Conservation (phyloP, 1,284 basidiomycete species). For the Dichomitus squalens region DNA sequence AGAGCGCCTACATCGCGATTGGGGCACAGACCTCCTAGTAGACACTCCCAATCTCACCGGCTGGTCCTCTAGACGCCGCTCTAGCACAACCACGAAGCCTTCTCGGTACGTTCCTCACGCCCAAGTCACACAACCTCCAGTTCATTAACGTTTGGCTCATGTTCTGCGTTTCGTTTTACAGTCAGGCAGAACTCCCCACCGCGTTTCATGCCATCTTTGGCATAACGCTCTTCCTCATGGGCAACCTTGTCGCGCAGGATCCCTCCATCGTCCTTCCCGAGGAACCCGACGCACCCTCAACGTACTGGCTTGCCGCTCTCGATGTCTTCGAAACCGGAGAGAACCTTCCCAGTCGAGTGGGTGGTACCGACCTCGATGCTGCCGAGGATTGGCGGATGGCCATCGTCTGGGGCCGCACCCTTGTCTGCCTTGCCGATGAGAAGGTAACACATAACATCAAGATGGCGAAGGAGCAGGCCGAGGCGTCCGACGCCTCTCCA, state of each 20-base stretch:
- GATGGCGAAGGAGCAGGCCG: conserved; percentile 17
- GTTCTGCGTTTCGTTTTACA: conserved; percentile 14
- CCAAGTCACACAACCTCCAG: not conserved
- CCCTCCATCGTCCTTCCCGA: conserved; percentile 49
- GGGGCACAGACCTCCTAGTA: conserved; percentile 33
- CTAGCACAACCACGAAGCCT: not conserved
- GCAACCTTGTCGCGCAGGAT: conserved; percentile 55
- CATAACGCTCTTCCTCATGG: conserved; percentile 61
- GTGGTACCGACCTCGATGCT: conserved; percentile 29
- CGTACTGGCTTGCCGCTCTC: conserved; percentile 65
- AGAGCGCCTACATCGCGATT: conserved; percentile 34
- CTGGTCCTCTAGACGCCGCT: conserved; percentile 8
- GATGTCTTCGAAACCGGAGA: conserved; percentile 71
- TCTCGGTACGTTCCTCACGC: conserved; percentile 4
- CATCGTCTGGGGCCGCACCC: conserved; percentile 64
- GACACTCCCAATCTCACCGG: conserved; percentile 9
- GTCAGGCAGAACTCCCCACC: conserved; percentile 52
- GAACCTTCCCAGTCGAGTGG: conserved; percentile 51
- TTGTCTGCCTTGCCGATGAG: conserved; percentile 60
- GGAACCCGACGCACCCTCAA: conserved; percentile 51
- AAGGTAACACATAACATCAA: conserved; percentile 29
- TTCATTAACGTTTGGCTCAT: not conserved
- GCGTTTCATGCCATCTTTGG: conserved; percentile 68
- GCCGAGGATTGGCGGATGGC: conserved; percentile 67
- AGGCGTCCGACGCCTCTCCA: conserved; percentile 4